phyloP scores from a whole-genome alignment of 495 filamentous ascomycete genomes.

The Neurospora discreta region DNA sequence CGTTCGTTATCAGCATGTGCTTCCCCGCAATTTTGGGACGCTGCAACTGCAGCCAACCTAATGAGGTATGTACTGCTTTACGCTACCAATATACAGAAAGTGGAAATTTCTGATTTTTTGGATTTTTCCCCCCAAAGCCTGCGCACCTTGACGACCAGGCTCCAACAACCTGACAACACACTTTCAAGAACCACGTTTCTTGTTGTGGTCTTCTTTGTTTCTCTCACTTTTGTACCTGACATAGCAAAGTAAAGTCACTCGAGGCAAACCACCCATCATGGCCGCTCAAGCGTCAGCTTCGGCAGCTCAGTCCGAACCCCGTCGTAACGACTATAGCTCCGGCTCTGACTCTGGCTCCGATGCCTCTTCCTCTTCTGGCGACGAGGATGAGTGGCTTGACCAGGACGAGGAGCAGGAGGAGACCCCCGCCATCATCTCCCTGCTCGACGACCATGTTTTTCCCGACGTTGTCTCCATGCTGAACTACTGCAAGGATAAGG shows the following conservation, averaged over 20 bases:
- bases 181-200: neutral
- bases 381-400: conserved; percentile 75
- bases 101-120: neutral
- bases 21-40: neutral
- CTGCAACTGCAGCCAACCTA: neutral
- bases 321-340: conserved; percentile 5
- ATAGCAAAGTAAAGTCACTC: neutral
- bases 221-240: no score
- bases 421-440: conserved; percentile 48
- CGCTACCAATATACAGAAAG: neutral
- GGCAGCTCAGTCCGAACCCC: neutral
- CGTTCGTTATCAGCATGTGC: neutral
- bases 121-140: no score
- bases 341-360: conserved; percentile 2
- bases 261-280: neutral
- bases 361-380: conserved; percentile 16
- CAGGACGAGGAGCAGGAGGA: conserved; percentile 52
- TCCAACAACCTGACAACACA: neutral
- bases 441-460: conserved; percentile 60
- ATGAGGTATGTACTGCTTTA: neutral
- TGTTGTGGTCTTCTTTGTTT: neutral
- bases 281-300: neutral
- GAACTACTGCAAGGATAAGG: conserved; percentile 55
- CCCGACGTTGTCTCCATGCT: conserved; percentile 56
- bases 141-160: neutral